Evolutionary conservation across 2,329 filamentous ascomycete species (phyloP), one percentile per base, ranked within the genome.

Genomic region (Alternaria infectoria): DNA sequence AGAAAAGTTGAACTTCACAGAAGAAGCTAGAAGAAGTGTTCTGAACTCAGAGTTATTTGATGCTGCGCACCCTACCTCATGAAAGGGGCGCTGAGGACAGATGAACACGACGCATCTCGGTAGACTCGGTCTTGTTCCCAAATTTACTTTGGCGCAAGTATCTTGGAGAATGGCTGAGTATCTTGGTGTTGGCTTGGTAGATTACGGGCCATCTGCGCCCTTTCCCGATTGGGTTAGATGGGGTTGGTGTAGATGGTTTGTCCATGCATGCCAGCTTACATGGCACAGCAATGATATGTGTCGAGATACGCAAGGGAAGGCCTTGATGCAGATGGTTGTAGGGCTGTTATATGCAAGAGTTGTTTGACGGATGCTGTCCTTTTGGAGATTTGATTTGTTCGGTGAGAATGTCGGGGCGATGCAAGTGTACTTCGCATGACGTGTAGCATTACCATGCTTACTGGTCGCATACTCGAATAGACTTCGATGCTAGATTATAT

Each of bases 131-230:
- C 10, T 25, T 28, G 26, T 49, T 26, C 23, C 13, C 2, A 49
- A 26, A 15, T 28, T 23, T 28, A n/a, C 15, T 40, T 49, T 49
- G 9, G 23, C 9, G 25, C 5, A 47, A 47, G 46, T 49, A 49
- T 49, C 23, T 49, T 49, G 46, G 46, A 26, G 15, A 0, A 49
- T 49, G 46, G 10, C 46, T 49, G 46, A 26, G 46, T 28, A 26
- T 15, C 46, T 49, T 49, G 46, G 46, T 26, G 46, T 26, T 49
- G 46, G 23, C 46, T 49, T 49, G 46, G 46, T 49, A 26, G n/a
- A 49, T 49, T 26, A 26, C 15, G 0, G 46, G 46, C 0, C 0
- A 49, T 28, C 1, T 26, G 46, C 23, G 25, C 46, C 25, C 11
- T 49, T 25, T 26, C 46, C 46, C 23, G 46, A 49, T 49, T 26